Base-by-base conservation (phyloP, 257 asterid species). In the Solanum pimpinellifolium region DNA sequence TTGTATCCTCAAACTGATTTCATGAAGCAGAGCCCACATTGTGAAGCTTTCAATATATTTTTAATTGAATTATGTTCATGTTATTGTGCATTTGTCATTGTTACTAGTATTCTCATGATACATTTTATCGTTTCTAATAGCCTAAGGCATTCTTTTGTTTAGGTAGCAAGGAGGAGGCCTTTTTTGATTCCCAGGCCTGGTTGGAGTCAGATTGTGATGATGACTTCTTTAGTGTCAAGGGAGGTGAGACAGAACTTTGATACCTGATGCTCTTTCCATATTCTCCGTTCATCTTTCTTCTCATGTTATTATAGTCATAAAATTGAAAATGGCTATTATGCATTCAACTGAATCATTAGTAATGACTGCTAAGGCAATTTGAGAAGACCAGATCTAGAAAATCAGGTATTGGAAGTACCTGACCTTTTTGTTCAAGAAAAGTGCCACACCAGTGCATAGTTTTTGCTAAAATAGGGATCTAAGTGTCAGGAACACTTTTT, bases 131-230 rank as follows among this genome's bases (percentile, higher is more conserved):
- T 10, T 16, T 80, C 69, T 80, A 49, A 80, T 80, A 29, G 44
- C 78, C 91, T 6, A 86, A 83, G 87, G 86, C 15, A 59, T 31
- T 68, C 80, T 86, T 88, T 62, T 11, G 78, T 46, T 62, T 94
- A 94, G 98, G 95, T 86, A 96, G 94, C 92, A 94, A 92, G 87
- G 98, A 94, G 42, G 99, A 94, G 89, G 59, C 90, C 76, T 95
- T 95, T 88, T 95, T 93, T 68, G 98, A 96, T 83, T 90, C 98
- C 47, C 96, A 92, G 41, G 91, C 95, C 3, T 95, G 98, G 95
- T 85, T 93, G 83, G 99, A 96, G 60, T 96, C 98, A 1, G 99
- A 96, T 83, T 90, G 96, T 2, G 99, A 96, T 27, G 99, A 96
- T 70, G 99, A 95, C 87, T 96, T 92, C 87, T 78, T 47, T 37